Conservation (phyloP, 2,329 filamentous ascomycete genomes). For the Exophiala dermatitidis region DNA sequence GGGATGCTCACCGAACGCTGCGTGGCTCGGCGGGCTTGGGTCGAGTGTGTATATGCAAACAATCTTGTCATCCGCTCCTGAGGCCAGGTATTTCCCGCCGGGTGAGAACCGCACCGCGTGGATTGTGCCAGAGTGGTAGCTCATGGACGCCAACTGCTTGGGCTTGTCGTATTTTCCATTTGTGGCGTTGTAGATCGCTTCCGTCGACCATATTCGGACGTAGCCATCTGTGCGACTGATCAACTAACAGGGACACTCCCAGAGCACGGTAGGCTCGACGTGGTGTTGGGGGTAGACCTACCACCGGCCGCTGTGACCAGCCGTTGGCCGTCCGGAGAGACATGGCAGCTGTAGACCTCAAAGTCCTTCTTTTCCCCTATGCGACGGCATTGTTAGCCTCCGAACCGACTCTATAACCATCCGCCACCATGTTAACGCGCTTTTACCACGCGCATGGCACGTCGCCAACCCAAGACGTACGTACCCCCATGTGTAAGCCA, state of each 20-base stretch:
- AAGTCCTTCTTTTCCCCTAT: conserved; percentile 93
- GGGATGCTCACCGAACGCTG: conserved; percentile 63
- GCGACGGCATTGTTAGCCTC: conserved; percentile 17
- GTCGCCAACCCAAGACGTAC: conserved; percentile 26
- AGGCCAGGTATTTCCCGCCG: conserved; percentile 90
- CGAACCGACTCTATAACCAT: background rate
- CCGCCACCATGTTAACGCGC: conserved; percentile 19
- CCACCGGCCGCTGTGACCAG: conserved; percentile 90
- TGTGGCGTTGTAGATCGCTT: conserved; percentile 76
- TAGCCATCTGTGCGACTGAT: conserved; percentile 63
- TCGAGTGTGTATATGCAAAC: conserved; percentile 95
- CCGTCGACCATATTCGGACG: conserved; percentile 95
- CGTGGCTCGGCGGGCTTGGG: conserved; percentile 66
- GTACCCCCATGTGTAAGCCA: conserved; percentile 91
- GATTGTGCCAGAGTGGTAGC: conserved; percentile 95
- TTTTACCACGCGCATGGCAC: conserved; percentile 18
- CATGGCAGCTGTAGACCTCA: conserved; percentile 96
- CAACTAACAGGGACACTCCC: conserved; percentile 18
- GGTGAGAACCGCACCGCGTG: conserved; percentile 95
- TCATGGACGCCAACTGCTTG: conserved; percentile 94
- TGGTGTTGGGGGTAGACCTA: conserved; percentile 37
- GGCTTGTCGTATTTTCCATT: conserved; percentile 67
- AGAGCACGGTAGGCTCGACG: background rate
- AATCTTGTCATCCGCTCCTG: conserved; percentile 96
- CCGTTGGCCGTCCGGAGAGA: conserved; percentile 86